Conservation (phyloP, 2,329 filamentous ascomycete genomes). For the Trematosphaeria pertusa region DNA sequence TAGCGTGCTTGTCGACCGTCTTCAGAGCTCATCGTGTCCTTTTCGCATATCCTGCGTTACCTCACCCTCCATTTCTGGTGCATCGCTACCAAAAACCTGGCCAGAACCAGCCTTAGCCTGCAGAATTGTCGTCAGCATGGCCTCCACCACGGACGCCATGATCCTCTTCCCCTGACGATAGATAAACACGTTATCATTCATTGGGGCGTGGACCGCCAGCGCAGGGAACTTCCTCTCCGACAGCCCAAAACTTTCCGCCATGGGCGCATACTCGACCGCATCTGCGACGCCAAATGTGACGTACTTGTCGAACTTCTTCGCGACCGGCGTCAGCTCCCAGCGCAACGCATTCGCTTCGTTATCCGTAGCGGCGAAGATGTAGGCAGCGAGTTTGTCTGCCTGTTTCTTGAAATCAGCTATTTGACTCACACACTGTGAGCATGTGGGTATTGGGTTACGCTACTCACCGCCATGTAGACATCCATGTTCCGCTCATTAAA, state of each 20-base stretch:
- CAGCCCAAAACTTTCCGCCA: constrained; percentile 29
- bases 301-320: constrained; percentile 23
- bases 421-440: neutral
- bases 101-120: constrained; percentile 22
- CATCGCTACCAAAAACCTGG: constrained; percentile 25
- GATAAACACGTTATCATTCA: constrained; percentile 29
- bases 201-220: constrained; percentile 27
- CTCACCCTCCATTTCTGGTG: constrained; percentile 8
- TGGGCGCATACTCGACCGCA: constrained; percentile 23
- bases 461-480: constrained; percentile 25
- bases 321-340: constrained; percentile 24
- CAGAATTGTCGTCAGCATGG: constrained; percentile 28
- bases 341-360: constrained; percentile 11
- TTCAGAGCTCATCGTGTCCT: constrained; percentile 22
- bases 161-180: constrained; percentile 24
- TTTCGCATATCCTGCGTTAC: neutral
- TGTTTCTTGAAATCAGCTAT: constrained; percentile 11
- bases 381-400: constrained; percentile 26
- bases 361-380: constrained; percentile 23
- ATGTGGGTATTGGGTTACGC: neutral
- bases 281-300: constrained; percentile 28
- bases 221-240: constrained; percentile 12
- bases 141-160: constrained; percentile 13
- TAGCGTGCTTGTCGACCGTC: too few species aligned
- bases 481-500: constrained; percentile 27